These are phyloP conservation scores for Sarcodon aspratus DNA, from an alignment of 768 basidiomycete species.

Conservation along the genomic window DNA sequence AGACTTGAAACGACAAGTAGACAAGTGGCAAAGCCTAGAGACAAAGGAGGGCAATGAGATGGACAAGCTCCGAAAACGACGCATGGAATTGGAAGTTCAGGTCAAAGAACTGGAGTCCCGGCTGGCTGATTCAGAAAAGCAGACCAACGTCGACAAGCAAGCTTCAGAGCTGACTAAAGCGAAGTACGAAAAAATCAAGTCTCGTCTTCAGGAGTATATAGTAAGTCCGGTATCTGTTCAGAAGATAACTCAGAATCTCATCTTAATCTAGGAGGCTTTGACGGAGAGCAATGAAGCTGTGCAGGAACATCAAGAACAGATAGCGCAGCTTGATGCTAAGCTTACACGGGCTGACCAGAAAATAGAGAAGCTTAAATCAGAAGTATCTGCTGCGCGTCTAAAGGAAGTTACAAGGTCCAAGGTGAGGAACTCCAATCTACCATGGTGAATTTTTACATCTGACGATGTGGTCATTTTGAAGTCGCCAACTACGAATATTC, in stretches of 20 bases:
- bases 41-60: conserved; percentile 49
- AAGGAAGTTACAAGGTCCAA: background rate
- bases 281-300: conserved; percentile 32
- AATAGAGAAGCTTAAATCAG: background rate
- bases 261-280: conserved; percentile 15
- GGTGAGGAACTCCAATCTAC: background rate
- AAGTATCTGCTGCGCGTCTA: background rate
- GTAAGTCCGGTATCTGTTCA: conserved; percentile 7
- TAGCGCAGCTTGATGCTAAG: conserved; percentile 11
- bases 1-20: conserved; percentile 51
- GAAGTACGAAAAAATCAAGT: conserved; percentile 16
- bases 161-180: conserved; percentile 20
- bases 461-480: background rate
- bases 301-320: conserved; percentile 25
- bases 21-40: conserved; percentile 60
- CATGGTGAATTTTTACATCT: background rate
- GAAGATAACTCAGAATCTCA: background rate
- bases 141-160: conserved; percentile 16
- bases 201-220: conserved; percentile 9
- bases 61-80: conserved; percentile 41
- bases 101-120: conserved; percentile 32
- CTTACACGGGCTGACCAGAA: background rate
- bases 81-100: conserved; percentile 44
- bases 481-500: too few species aligned
- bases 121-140: conserved; percentile 18